These are phyloP conservation scores for Dioszegia aurantiaca DNA, from an alignment of 768 basidiomycete genomes.

Conservation along the genomic window DNA sequence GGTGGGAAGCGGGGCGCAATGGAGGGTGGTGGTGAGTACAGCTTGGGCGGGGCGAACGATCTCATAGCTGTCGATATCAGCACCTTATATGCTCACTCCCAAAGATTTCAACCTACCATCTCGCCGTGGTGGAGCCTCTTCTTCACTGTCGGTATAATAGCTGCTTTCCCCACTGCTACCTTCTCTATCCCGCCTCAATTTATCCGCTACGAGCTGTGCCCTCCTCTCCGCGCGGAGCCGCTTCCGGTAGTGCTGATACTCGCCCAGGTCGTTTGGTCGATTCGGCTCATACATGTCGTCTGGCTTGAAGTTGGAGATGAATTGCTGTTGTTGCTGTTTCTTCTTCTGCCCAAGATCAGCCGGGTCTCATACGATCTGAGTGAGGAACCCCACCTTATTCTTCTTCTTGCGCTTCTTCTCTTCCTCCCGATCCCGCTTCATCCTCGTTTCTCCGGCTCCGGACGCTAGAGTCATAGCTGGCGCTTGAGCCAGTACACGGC, in stretches of 20 bases:
- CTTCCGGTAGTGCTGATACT: conserved; percentile 47
- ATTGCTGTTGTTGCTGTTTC: conserved; percentile 27
- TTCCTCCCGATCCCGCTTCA: conserved; percentile 24
- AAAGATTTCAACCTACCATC: conserved; percentile 41
- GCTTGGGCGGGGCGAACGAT: conserved; percentile 38
- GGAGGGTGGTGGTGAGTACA: conserved; percentile 30
- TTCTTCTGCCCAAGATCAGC: conserved; percentile 18
- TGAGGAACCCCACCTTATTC: conserved; percentile 36
- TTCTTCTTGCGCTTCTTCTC: conserved; percentile 42
- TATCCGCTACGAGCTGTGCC: conserved; percentile 33
- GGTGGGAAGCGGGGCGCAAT: conserved; percentile 3
- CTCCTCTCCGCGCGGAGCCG: conserved; percentile 40
- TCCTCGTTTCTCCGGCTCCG: conserved; percentile 19
- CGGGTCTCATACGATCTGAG: not conserved
- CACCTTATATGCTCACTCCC: not conserved
- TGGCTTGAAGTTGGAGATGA: conserved; percentile 43
- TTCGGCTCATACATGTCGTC: conserved; percentile 51
- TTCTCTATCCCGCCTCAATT: conserved; percentile 30
- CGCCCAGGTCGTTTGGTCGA: conserved; percentile 49
- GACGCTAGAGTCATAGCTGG: conserved; percentile 46
- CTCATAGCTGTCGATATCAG: conserved; percentile 24
- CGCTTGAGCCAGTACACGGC: conserved; percentile 41
- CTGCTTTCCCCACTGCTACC: conserved; percentile 38
- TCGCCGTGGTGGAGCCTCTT: conserved; percentile 44
- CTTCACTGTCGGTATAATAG: conserved; percentile 48